Evolutionary conservation across 176 grass and related monocot species (phyloP).

Genomic region (Triticum timopheevii): DNA sequence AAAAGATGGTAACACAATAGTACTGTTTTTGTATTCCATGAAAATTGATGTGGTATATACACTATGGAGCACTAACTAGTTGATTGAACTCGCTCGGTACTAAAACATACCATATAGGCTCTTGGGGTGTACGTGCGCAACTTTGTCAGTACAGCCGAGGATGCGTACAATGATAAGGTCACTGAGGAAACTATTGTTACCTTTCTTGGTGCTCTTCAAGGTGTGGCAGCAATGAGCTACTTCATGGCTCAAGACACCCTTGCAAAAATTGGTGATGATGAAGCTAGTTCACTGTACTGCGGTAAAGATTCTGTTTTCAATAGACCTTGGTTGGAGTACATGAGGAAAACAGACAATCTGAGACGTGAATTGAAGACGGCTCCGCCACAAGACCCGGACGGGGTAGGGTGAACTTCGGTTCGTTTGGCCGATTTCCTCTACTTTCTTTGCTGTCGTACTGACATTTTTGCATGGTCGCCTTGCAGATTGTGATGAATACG

Average conservation of each 20-base stretch:
- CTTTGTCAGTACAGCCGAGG: slow-evolving; percentile 3
- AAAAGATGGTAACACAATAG: neutral
- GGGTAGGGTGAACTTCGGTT: neutral
- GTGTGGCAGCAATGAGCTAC: neutral
- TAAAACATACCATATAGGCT: neutral
- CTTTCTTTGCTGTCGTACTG: neutral
- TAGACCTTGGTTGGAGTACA: neutral
- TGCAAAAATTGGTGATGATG: neutral
- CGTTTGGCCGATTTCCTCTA: neutral
- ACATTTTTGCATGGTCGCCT: neutral
- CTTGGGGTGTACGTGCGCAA: neutral
- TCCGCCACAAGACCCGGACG: neutral
- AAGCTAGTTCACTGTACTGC: neutral
- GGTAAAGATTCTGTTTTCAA: neutral
- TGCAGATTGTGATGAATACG: neutral
- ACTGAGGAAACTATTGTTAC: neutral
- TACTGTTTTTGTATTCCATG: neutral
- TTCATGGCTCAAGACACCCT: neutral
- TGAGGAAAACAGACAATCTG: neutral
- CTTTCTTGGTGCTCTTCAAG: neutral
- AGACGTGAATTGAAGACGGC: neutral
- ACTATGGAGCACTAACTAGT: neutral
- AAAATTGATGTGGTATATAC: neutral
- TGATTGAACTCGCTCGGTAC: neutral
- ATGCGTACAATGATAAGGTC: neutral